Base-by-base conservation (phyloP, 1,139 yeast genomes). In the Suhomyces terraborum region DNA sequence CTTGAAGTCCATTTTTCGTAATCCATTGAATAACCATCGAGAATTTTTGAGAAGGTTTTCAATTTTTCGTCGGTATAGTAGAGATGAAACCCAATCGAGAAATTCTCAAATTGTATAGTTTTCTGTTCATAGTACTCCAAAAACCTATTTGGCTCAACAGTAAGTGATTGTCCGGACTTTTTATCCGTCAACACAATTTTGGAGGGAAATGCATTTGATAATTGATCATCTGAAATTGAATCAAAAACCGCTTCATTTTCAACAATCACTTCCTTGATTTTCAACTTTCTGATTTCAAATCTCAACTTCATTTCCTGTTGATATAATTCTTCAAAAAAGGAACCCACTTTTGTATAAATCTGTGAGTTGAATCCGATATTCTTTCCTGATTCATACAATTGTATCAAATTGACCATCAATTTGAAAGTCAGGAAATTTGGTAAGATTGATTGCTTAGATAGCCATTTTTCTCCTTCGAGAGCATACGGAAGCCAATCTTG, bases 401-500 rank as follows among this genome's bases (percentile, higher is more conserved):
- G 74, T 1, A 78, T 70, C 27, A 81, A 59, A 45, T 74, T 76
- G 10, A 70, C 50, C 14, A 82, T 50, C 23, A 82, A 55, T 42
- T 71, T 72, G 51, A 75, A 71, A 2, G 67, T 60, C 49, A 82
- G 79, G 33, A 78, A 75, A 40, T 61, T 66, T 0, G 88, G 85
- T 2, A 77, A 36, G 1, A 79, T 52, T 0, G 66, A 58, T 44
- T 79, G 82, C n/a, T 66, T 59, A 2, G 61, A 46, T n/a, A 80
- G 51, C 86, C 86, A 82, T 27, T 59, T 54, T 36, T 75, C 79
- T 0, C 79, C 79, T 23, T 71, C 75, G 0, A 66, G 17, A 0
- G 81, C 76, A 46, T 69, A 60, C 3, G 67, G 56, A 8, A 83
- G 53, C 89, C 89, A 84, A n/a, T 66, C 58, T n/a, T 58, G 54